Evolutionary conservation across 352 stramenopile species (phyloP), one percentile per base, ranked within the genome.

Genomic region (Pythium dissotocum): DNA sequence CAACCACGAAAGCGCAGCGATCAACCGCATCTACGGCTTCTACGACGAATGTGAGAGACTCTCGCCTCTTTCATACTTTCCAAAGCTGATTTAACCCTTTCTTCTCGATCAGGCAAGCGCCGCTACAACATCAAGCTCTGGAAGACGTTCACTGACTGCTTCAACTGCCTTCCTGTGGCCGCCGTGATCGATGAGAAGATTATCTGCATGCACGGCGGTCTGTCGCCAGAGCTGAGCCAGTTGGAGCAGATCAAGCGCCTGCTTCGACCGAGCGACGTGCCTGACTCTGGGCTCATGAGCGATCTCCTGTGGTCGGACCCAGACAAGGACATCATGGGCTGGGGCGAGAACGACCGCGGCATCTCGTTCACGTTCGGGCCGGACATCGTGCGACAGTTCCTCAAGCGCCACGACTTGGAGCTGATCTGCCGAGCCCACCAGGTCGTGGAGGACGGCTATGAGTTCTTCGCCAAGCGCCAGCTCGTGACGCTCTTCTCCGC

Each of bases 131-230:
- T 97, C 30, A 99, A 98, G 63, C 91, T 99, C 21, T 99, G 97
- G 97, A 99, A 99, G 74, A 91, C 95, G 26, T 99, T 99, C 66
- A 98, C 94, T 13, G 91, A 98, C 71, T 90, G 91, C 55, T 77
- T 97, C 57, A 75, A 75, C 62, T 94, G 82, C 60, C 75, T 99
- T 18, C 97, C 98, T 1, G 96, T 99, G 32, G 96, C 97, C 4
- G 98, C 98, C 0, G 96, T 99, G 57, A 97, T 99, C 53, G 98
- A 99, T 70, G 97, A 99, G 70, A 99, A 99, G 78, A 99, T 99
- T 70, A 98, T 99, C 70, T 99, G 98, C 78, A 99, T 99, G 80
- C 98, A 99, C 76, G 98, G 98, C 35, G 95, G 96, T 8, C 76
- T 99, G 21, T 99, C 90, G 61, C 98, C 97, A 4, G 97, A 99